Evolutionary conservation across 441 rosid genomes (phyloP), one percentile per base, ranked within the genome.

Genomic region (Adansonia madagascariensis): DNA sequence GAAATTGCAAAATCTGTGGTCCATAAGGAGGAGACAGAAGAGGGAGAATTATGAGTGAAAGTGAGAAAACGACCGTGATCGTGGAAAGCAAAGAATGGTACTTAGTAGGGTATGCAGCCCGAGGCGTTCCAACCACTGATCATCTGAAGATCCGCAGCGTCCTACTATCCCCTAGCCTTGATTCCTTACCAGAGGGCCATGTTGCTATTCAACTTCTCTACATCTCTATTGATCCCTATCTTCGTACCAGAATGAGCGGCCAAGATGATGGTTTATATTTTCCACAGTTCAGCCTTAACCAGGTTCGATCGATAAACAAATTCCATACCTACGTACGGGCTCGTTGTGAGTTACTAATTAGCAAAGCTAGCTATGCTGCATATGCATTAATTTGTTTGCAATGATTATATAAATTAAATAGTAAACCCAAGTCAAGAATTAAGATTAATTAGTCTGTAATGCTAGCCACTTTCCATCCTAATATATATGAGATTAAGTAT

Each of bases 141-240:
- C 87, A 86, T 75, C 78, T 88, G 18, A 83, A 79, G 62, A 69
- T 83, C 68, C 89, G 85, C 0, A 60, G 53, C 3, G 77, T 77
- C 14, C 62, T 18, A 0, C 0, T 82, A 24, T 76, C 84, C 0
- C 66, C 82, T 2, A 76, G 75, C 1, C 55, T 43, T n/a, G 72
- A 76, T 74, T 63, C 81, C 0, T 47, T 86, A 41, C 87, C 86
- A 0, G 84, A 85, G 9, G 62, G 55, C 31, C 83, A 83, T 6
- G 80, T 82, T 12, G 84, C 81, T 50, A 18, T 83, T 20, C 75
- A 86, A 77, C 14, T 72, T 44, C 84, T 86, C 61, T 78, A 69
- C 39, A 17, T 88, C 76, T 85, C 91, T 3, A 18, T 86, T 8
- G 91, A 86, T 66, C 91, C 91, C 47, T 86, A 71, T 60, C 56